These are phyloP conservation scores for Apodospora peruviana DNA, from an alignment of 495 filamentous ascomycete genomes.

Conservation along the genomic window DNA sequence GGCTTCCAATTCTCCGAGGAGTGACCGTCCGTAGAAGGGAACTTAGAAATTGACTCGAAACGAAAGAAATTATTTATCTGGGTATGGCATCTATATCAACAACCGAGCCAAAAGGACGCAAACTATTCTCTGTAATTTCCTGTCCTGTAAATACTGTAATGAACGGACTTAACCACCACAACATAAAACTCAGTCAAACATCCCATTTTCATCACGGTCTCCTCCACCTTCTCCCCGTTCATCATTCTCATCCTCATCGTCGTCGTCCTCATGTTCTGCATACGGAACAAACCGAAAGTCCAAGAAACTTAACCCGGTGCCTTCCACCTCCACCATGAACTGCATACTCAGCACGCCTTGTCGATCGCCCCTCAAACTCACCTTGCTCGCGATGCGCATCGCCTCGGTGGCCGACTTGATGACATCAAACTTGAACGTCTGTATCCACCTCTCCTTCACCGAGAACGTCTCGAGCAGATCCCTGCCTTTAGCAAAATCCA, in stretches of 20 bases:
- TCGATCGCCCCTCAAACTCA: constrained; percentile 79
- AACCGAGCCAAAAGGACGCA: no score
- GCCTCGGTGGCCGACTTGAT: constrained; percentile 76
- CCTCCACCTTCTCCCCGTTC: not conserved
- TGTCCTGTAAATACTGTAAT: no score
- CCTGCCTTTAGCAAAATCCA: constrained; percentile 75
- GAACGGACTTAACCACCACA: no score
- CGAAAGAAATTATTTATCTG: no score
- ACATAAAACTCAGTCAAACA: not conserved
- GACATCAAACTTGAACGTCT: constrained; percentile 77
- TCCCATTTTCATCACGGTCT: not conserved
- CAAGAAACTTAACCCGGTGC: constrained; percentile 34
- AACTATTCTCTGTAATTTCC: no score
- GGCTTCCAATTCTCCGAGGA: no score
- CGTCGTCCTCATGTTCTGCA: constrained; percentile 35
- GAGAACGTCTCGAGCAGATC: constrained; percentile 75
- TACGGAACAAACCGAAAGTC: constrained; percentile 49
- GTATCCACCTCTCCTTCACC: constrained; percentile 46
- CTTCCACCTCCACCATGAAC: constrained; percentile 86
- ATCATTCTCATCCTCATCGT: constrained; percentile 16
- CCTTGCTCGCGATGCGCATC: constrained; percentile 87
- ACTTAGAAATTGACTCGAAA: no score
- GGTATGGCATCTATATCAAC: no score
- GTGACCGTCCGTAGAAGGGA: no score
- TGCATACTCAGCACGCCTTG: constrained; percentile 91